Evolutionary conservation across 805 yeast genomes (phyloP), one percentile per base, ranked within the genome.

Genomic region (Lachancea dasiensis): DNA sequence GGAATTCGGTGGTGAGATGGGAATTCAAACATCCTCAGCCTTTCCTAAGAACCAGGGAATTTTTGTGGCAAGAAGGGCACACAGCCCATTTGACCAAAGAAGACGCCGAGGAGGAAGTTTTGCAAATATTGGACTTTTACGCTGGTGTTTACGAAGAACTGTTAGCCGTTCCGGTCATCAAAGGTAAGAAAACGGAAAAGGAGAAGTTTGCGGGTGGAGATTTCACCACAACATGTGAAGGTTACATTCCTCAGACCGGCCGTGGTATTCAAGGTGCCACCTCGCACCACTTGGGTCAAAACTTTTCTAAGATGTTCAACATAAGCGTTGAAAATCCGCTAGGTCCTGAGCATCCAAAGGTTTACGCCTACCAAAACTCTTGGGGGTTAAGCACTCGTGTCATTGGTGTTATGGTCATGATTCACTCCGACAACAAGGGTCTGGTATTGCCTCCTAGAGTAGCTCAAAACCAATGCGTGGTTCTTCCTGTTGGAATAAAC

Each of bases 1-100:
- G 99, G 99, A 94, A 94, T 71, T 89, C 97, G 14, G 99, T 92
- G 31, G 99, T 92, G 35, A 83, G 99, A 73, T 92, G 98, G 99
- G 99, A 92, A 69, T 92, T 92, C 71, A 92, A 92, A 73, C 97
- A 92, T 66, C 99, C 99, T 41, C 99, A 92, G 70, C 99, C 99
- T 35, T 92, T 92, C 67, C 70, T 92, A 61, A 84, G 99, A 76
- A 94, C 98, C 10, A 83, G 99, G 70, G 99, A 92, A 69, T 92
- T 92, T 69, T 73, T 92, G 65, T 92, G 99, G 99, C 99, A 92
- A 70, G 99, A 92, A 70, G 99, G 99, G 54, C 99, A 92, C 71
- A 92, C 98, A 35, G 98, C 95, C 39, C 95, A 86, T 64, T 74
- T 94, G 58, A 83, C 94, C 40, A 65, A 70, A 48, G 85, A 79